Base-by-base conservation (phyloP, 2,329 filamentous ascomycete genomes). In the Penicillium sp. region DNA sequence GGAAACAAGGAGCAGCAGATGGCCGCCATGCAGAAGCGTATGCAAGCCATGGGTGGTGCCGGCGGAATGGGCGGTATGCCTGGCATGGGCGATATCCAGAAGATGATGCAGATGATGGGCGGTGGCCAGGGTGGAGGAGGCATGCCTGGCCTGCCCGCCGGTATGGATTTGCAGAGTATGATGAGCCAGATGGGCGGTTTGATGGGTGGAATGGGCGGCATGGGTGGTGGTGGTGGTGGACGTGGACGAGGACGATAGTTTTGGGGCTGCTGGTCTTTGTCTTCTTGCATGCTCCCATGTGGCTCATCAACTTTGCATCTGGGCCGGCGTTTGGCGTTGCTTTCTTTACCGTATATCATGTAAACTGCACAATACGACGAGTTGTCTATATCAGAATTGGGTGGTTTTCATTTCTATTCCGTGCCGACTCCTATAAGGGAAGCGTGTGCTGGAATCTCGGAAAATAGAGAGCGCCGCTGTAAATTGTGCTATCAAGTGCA, bases 41-140 rank as follows among this genome's bases (percentile, higher is more conserved):
- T 99, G 75, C 89, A 92, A 69, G 90, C 88, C 62, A 95, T 97
- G 90, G 94, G 92, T 30, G 90, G 89, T 30, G 85, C 76, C 1
- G 82, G 77, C 2, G 86, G 79, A 6, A 82, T 79, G 33, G 76
- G 75, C 18, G 80, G 68, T 35, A 61, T 80, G 61, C 68, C 70
- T 0, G 90, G 95, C 64, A 88, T 96, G 81, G 84, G 84, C 28
- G 86, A 86, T 51, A 81, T 97, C 75, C 92, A 95, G 83, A 92
- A 94, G 79, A 95, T 95, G 88, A 82, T 96, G 61, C 95, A 96
- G 85, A 92, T 92, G 80, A 90, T 95, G 85, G 86, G 85, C 1
- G 85, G 84, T 5, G 83, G 80, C 1, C 87, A 83, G 1, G 83
- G 81, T 7, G 86, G 84, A 22, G 87, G 83, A 1, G 83, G 82